Evolutionary conservation across 202 grass and related monocot genomes (phyloP).

Genomic region (Setaria italica): DNA sequence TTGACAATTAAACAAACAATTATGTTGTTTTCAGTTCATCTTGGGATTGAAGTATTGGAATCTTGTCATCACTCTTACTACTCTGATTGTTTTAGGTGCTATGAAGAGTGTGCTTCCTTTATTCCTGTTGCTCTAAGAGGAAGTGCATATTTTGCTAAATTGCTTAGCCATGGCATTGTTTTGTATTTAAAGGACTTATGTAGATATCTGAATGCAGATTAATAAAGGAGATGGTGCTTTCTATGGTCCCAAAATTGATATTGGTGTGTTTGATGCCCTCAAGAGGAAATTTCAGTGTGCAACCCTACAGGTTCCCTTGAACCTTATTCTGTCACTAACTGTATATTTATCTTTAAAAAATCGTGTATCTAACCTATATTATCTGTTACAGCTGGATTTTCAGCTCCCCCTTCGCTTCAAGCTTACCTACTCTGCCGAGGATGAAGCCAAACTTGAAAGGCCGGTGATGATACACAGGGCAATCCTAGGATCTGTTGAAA

Average conservation of each 20-base stretch:
- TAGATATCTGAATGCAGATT: constrained; percentile 56
- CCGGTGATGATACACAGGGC: constrained; percentile 98
- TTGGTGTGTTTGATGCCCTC: constrained; percentile 97
- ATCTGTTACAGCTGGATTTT: constrained; percentile 86
- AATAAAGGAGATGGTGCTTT: constrained; percentile 99
- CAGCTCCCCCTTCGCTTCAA: constrained; percentile 93
- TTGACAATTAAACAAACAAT: neutral
- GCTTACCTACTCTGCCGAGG: constrained; percentile 90
- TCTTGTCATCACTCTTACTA: neutral
- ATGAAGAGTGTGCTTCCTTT: constrained; percentile 8
- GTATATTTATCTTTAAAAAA: neutral
- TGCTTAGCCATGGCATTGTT: neutral
- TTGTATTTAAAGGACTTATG: constrained; percentile 37
- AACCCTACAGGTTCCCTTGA: constrained; percentile 80
- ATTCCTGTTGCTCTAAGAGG: neutral
- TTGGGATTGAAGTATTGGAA: constrained; percentile 11
- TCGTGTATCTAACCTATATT: constrained; percentile 48
- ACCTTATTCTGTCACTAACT: constrained; percentile 34
- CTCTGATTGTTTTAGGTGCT: constrained; percentile 5
- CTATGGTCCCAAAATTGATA: constrained; percentile 98
- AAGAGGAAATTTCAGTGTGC: constrained; percentile 99
- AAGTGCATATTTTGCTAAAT: neutral
- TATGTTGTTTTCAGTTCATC: neutral
- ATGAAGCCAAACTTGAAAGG: constrained; percentile 92
- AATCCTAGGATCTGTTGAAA: constrained; percentile 95